phyloP scores from a whole-genome alignment of 257 asterid species.

The Solanum clarkiae region DNA sequence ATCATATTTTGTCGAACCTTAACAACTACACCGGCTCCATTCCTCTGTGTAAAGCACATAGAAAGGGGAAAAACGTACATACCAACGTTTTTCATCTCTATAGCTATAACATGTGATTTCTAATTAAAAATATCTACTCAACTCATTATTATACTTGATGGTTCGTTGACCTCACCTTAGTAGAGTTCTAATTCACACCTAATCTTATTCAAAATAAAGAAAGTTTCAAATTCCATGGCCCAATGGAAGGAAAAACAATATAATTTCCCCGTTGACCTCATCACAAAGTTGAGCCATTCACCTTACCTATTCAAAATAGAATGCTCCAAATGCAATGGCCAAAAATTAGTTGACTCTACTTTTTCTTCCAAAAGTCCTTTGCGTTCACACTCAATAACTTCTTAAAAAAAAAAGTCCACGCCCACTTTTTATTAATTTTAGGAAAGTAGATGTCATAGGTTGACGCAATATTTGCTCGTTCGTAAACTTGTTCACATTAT shows the following conservation, averaged over 20 bases:
- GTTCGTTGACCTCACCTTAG: not conserved
- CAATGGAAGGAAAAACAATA: not conserved
- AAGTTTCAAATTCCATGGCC: not conserved
- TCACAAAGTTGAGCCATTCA: not conserved
- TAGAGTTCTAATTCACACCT: not conserved
- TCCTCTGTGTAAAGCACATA: not conserved
- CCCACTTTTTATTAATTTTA: not conserved
- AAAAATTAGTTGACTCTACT: not conserved
- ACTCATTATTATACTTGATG: not conserved
- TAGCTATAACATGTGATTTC: not conserved
- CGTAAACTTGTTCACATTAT: not conserved
- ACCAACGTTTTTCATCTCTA: too few relatives aligned
- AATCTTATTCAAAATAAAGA: not conserved
- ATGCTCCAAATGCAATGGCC: not conserved
- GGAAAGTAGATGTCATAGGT: not conserved
- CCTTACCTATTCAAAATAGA: not conserved
- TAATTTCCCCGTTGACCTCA: not conserved
- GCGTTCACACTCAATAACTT: not conserved
- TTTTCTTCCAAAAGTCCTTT: not conserved
- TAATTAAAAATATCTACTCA: rapidly evolving
- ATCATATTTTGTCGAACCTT: not conserved
- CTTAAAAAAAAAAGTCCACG: not conserved
- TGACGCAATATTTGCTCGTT: not conserved
- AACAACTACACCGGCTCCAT: not conserved
- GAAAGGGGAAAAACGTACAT: rapidly evolving